Percentiles rank a stretch among this genome's conserved stretches.
phyloP scores from a whole-genome alignment of 129 eudicot genomes.

The Scalesia atractyloides region DNA sequence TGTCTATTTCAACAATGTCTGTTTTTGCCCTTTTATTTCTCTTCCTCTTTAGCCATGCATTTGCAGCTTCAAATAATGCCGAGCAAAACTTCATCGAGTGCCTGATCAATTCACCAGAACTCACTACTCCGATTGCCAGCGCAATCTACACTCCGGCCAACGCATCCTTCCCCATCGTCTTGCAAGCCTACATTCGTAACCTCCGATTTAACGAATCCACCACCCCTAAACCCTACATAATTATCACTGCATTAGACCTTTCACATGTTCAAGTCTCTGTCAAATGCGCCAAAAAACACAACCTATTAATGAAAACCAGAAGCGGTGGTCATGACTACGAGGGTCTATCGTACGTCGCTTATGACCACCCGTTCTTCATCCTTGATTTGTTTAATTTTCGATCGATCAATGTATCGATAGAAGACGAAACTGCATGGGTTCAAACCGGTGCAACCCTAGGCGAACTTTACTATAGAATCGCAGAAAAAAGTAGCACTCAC shows the following conservation, averaged over 20 bases:
- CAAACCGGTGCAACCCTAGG: slow-evolving; percentile 57
- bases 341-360: slow-evolving; percentile 46
- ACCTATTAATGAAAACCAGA: slow-evolving; percentile 35
- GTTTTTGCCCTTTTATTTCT: slow-evolving; percentile 6
- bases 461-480: slow-evolving; percentile 43
- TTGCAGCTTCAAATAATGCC: slow-evolving; percentile 25
- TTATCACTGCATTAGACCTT: slow-evolving; percentile 44
- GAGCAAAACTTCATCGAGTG: slow-evolving; percentile 33
- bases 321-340: slow-evolving; percentile 62
- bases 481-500: slow-evolving; percentile 38
- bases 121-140: slow-evolving; percentile 39
- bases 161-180: slow-evolving; percentile 36
- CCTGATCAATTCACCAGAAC: slow-evolving; percentile 31
- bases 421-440: slow-evolving; percentile 47
- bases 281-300: slow-evolving; percentile 33
- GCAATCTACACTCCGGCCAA: slow-evolving; percentile 41
- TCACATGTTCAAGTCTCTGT: slow-evolving; percentile 51
- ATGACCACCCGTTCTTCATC: slow-evolving; percentile 34
- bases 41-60: slow-evolving; percentile 27
- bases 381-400: slow-evolving; percentile 51
- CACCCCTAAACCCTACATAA: slow-evolving; percentile 44
- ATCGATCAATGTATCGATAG: slow-evolving; percentile 29
- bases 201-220: slow-evolving; percentile 44
- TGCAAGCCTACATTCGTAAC: slow-evolving; percentile 43
- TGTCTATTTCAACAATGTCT: slow-evolving; percentile 28